Evolutionary conservation across 2,329 filamentous ascomycete genomes (phyloP).

Genomic region (Magnaporthiopsis poae): DNA sequence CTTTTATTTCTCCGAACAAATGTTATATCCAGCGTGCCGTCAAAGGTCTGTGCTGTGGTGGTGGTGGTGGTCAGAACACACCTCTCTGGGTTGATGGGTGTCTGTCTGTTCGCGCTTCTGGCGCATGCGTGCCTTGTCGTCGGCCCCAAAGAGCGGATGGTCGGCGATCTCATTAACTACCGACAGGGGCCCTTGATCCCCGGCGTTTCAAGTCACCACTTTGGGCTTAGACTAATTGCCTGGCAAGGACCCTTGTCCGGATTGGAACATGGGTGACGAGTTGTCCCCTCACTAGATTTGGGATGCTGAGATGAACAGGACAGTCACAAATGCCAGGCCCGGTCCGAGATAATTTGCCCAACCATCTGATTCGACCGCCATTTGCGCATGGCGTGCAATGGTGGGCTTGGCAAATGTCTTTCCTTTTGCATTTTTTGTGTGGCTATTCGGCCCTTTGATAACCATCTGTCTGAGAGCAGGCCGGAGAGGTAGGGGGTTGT

Average conservation of each 20-base stretch:
- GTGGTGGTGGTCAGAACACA: not conserved
- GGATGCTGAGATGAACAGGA: not conserved
- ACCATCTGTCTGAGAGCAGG: too few relatives aligned
- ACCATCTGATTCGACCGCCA: not conserved
- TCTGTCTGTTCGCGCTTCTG: not conserved
- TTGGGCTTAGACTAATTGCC: not conserved
- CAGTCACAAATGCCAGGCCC: not conserved
- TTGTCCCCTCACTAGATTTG: not conserved
- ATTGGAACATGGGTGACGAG: not conserved
- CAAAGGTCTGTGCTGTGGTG: not conserved
- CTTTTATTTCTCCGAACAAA: not conserved
- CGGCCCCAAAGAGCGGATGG: slow-evolving; percentile 1
- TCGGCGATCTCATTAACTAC: slow-evolving; percentile 6
- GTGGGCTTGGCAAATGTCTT: not conserved
- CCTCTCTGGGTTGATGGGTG: not conserved
- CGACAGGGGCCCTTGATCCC: slow-evolving; percentile 1
- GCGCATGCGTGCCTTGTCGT: not conserved
- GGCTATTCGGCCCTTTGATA: too few relatives aligned
- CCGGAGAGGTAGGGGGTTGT: too few relatives aligned
- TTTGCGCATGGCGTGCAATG: not conserved
- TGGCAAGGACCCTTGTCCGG: not conserved
- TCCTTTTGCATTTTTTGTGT: too few relatives aligned
- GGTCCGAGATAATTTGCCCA: not conserved
- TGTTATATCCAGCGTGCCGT: not conserved
- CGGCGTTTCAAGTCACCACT: slow-evolving; percentile 3